Conservation (phyloP, 2,329 filamentous ascomycete genomes). For the Claviceps digitariae region DNA sequence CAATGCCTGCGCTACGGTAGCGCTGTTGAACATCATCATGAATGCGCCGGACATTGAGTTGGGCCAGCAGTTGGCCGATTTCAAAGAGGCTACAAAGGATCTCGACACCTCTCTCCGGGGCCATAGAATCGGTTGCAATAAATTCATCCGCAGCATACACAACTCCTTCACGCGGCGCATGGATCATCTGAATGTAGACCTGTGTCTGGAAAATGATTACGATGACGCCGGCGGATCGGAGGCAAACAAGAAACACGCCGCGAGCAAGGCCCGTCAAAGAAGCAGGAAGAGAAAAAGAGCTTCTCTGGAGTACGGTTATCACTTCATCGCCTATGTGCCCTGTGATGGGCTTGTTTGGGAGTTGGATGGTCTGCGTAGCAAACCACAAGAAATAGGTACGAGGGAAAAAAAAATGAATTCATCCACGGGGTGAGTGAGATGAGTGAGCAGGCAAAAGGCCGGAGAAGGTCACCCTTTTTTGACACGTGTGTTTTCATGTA, state of each 20-base stretch:
- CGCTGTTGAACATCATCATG: constrained; percentile 86
- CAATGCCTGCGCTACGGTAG: constrained; percentile 86
- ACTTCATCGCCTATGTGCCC: constrained; percentile 84
- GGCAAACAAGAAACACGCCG: constrained; percentile 17
- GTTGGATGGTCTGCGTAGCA: constrained; percentile 68
- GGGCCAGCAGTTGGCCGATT: constrained; percentile 54
- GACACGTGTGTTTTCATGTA: background rate
- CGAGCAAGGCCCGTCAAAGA: constrained; percentile 19
- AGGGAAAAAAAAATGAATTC: background rate
- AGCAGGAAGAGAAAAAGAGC: constrained; percentile 25
- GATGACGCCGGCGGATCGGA: constrained; percentile 22
- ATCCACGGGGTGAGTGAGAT: background rate
- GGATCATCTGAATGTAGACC: constrained; percentile 61
- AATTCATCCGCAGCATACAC: constrained; percentile 67
- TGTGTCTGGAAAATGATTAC: constrained; percentile 47
- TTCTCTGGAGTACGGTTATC: constrained; percentile 53
- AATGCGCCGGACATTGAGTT: constrained; percentile 57
- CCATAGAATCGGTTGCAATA: constrained; percentile 57
- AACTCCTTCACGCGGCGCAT: constrained; percentile 75
- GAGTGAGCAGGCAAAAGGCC: background rate
- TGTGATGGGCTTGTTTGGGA: constrained; percentile 67
- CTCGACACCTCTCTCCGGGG: constrained; percentile 64
- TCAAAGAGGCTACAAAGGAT: constrained; percentile 57
- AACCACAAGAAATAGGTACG: constrained; percentile 37
- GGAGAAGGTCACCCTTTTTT: background rate